Percentiles rank a stretch among this genome's conserved stretches.
phyloP scores from a whole-genome alignment of 306 rosid species.

The Vigna reflexopilosa region DNA sequence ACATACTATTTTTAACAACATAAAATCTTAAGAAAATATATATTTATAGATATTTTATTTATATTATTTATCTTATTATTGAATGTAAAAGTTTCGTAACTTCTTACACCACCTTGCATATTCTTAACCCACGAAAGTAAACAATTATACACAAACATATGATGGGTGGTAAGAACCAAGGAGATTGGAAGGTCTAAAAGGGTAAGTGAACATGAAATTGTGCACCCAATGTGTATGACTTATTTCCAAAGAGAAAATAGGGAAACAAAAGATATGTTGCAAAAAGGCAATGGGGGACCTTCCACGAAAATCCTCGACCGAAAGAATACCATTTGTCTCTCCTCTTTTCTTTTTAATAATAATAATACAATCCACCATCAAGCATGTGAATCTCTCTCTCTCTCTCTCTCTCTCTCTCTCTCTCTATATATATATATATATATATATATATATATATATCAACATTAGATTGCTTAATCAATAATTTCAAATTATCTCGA shows the following conservation, averaged over 20 bases:
- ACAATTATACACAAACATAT: slow-evolving; percentile 24
- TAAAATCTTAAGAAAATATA: too few relatives aligned
- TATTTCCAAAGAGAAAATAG: slow-evolving; percentile 33
- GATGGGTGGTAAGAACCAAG: slow-evolving; percentile 10
- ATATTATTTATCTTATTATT: too few relatives aligned
- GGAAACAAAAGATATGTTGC: background rate
- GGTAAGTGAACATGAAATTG: background rate
- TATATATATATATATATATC: too few relatives aligned
- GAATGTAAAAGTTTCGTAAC: too few relatives aligned
- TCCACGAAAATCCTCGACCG: slow-evolving; percentile 31
- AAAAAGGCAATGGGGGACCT: slow-evolving; percentile 13
- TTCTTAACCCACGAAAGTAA: background rate
- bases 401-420: too few relatives aligned
- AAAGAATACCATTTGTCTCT: background rate
- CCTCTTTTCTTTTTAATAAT: background rate
- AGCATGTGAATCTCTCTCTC: background rate
- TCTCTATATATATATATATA: too few relatives aligned
- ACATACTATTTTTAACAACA: too few relatives aligned
- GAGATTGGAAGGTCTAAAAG: background rate
- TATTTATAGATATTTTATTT: too few relatives aligned
- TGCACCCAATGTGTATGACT: slow-evolving; percentile 15
- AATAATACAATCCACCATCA: background rate
- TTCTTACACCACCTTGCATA: too few relatives aligned
- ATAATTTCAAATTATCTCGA: background rate
- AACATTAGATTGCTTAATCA: background rate